Base-by-base conservation (phyloP, 2,329 filamentous ascomycete species). In the Aciculosporium take region DNA sequence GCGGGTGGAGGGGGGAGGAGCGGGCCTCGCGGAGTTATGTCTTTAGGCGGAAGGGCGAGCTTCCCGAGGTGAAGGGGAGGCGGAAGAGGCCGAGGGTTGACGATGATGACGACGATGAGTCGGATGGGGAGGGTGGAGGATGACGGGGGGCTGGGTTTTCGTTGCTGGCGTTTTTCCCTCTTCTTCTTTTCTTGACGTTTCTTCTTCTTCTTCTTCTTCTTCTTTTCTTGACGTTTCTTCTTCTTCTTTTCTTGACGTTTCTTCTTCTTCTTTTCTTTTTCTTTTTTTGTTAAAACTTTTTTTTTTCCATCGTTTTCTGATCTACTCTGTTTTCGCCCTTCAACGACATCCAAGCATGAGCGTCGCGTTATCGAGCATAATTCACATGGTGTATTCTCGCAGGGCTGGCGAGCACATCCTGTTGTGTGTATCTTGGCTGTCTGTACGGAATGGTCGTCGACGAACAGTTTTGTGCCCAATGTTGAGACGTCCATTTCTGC, bases 11-110 rank as follows among this genome's bases (percentile, higher is more conserved):
- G 45, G 64, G 64, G 1, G 64, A 66, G 53, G 56, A 67, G 20
- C 51, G 64, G 36, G 44, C 60, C 1, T 66, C 74, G 20, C 64
- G 76, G 52, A 80, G 72, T 52, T 81, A 71, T 51, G 65, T 80
- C 5, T 81, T 81, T 53, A 67, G 75, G 44, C 66, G 68, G 46
- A 78, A 74, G 56, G 74, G 67, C 2, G 74, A 75, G 34, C 62
- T 61, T 2, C 47, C 44, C 30, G 50, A 49, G 18, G 49, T 49
- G 12, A 57, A 53, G 53, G 55, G 52, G 48, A 58, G 52, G 28
- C 51, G 53, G 28, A 52, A 53, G 56, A 51, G 52, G 51, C 48
- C 45, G 17, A 13, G n/a, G 4, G 20, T 21, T 13, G 32, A 34
- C n/a, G 30, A 31, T 4, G 29, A 31, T 17, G 29, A 31, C 7